Evolutionary conservation across 495 filamentous ascomycete species (phyloP).

Genomic region (Podospora pseudopauciseta): DNA sequence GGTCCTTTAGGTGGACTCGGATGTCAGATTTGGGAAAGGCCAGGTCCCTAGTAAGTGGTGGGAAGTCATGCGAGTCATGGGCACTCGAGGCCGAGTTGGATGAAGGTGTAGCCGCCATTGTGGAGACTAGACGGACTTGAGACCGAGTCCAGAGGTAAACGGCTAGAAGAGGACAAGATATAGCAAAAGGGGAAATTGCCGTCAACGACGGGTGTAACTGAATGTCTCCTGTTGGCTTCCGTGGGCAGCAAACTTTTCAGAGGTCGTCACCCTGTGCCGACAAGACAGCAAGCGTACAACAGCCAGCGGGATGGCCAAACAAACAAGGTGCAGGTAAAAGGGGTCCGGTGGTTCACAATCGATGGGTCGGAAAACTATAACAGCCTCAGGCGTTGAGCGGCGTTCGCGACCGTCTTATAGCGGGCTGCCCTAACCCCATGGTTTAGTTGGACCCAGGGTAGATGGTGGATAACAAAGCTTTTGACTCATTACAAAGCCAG

Average conservation of each 20-base stretch:
- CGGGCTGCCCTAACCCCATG: background rate
- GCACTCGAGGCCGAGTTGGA: conserved; percentile 14
- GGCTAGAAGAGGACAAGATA: background rate
- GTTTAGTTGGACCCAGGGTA: background rate
- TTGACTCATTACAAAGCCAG: conserved; percentile 26
- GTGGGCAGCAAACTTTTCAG: background rate
- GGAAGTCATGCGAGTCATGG: conserved; percentile 10
- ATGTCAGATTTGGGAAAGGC: conserved; percentile 36
- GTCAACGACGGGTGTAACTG: background rate
- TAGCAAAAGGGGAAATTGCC: background rate
- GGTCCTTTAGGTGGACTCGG: conserved; percentile 43
- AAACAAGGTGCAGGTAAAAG: background rate
- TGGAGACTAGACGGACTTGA: background rate
- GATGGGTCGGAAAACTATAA: background rate
- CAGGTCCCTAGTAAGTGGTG: conserved; percentile 5
- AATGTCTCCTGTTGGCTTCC: background rate
- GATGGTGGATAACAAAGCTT: conserved; percentile 4
- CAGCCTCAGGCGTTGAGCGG: conserved; percentile 1
- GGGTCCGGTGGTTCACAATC: background rate
- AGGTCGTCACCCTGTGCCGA: background rate
- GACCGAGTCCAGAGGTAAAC: background rate
- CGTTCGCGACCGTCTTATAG: conserved; percentile 8
- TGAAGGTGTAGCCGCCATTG: conserved; percentile 2
- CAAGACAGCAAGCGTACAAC: background rate
- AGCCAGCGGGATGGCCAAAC: background rate